These are phyloP conservation scores for Fraxinus americana DNA, from an alignment of 257 asterid genomes.

Conservation along the genomic window DNA sequence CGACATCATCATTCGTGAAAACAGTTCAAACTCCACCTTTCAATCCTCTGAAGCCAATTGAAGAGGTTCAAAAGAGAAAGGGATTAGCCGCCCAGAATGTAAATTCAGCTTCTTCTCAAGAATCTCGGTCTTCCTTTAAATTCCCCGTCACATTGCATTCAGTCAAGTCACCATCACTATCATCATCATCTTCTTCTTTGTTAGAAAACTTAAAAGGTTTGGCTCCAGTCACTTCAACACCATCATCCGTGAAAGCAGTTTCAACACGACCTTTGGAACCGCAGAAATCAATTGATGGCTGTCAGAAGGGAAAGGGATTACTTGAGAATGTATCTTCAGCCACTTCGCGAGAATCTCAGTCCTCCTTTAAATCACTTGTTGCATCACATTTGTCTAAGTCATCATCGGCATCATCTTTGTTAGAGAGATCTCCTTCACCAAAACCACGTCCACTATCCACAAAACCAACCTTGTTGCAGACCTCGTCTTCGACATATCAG, in stretches of 20 bases:
- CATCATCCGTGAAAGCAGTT: neutral
- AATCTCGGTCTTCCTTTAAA: neutral
- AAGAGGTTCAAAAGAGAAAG: neutral
- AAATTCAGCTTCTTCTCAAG: neutral
- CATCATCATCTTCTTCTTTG: neutral
- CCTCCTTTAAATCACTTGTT: neutral
- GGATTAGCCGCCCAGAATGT: neutral
- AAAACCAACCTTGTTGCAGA: neutral
- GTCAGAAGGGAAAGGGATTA: neutral
- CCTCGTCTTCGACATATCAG: neutral
- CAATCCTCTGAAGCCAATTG: neutral
- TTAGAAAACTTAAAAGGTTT: neutral
- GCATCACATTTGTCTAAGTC: neutral
- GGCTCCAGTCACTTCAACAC: neutral
- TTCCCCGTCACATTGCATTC: neutral
- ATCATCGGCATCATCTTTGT: neutral
- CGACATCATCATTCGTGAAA: neutral
- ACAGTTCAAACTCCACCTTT: neutral
- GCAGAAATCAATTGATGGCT: neutral
- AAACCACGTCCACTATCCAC: neutral
- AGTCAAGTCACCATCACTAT: neutral
- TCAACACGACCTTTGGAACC: neutral
- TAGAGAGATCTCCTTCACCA: neutral
- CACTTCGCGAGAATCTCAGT: neutral
- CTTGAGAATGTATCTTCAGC: neutral